Conservation (phyloP, 2,329 filamentous ascomycete genomes). For the Thelonectria discophora region DNA sequence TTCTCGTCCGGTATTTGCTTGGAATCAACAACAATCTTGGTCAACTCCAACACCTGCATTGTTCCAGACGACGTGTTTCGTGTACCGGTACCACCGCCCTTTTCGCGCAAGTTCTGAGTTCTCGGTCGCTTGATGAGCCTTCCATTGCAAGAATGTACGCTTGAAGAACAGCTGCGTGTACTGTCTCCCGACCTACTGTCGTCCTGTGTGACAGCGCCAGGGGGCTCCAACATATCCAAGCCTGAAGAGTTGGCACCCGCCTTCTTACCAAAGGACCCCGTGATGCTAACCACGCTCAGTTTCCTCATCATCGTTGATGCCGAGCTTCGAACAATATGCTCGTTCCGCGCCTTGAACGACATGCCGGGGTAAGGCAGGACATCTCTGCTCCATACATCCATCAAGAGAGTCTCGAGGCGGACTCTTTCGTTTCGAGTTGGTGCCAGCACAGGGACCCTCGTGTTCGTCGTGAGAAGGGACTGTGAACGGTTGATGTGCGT, state of each 20-base stretch:
- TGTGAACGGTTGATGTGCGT: constrained; percentile 78
- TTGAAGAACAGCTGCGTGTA: constrained; percentile 16
- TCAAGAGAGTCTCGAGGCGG: constrained; percentile 76
- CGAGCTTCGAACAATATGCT: constrained; percentile 79
- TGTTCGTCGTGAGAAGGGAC: constrained; percentile 76
- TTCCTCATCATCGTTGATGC: constrained; percentile 89
- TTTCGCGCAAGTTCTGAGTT: constrained; percentile 16
- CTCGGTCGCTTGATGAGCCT: constrained; percentile 24
- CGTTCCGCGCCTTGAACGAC: constrained; percentile 68
- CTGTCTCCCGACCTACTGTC: constrained; percentile 30
- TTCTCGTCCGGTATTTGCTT: background rate
- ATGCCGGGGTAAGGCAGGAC: constrained; percentile 85
- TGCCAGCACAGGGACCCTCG: constrained; percentile 73
- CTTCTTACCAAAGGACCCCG: constrained; percentile 77
- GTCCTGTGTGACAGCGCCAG: background rate
- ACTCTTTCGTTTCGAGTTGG: constrained; percentile 79
- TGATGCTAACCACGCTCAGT: constrained; percentile 82
- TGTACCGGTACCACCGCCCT: constrained; percentile 1
- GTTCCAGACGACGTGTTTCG: constrained; percentile 7
- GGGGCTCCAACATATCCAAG: constrained; percentile 1
- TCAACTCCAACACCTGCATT: constrained; percentile 18
- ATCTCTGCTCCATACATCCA: constrained; percentile 86
- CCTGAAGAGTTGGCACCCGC: constrained; percentile 62
- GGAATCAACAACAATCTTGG: constrained; percentile 10
- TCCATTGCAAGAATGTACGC: constrained; percentile 21